These are phyloP conservation scores for Rubia peregrina DNA, from an alignment of 305 asterid genomes.

Conservation along the genomic window DNA sequence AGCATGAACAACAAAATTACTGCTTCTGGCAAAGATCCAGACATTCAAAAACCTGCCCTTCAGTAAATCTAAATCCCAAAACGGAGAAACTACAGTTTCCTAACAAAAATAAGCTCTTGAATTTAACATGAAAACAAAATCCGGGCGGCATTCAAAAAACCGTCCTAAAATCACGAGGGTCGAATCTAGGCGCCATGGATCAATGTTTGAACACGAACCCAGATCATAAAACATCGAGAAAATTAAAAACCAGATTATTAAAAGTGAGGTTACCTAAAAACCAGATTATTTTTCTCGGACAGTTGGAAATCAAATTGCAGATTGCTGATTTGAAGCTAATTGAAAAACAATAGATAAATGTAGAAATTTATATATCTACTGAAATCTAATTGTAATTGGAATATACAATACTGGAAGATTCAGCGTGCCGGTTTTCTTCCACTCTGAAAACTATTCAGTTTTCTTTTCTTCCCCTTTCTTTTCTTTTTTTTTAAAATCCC, in stretches of 20 bases:
- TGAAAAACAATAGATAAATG: neutral
- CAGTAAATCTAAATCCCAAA: neutral
- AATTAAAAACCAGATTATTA: conserved; percentile 1
- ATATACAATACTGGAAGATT: neutral
- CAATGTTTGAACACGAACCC: neutral
- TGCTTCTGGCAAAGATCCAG: conserved; percentile 2
- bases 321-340: conserved; percentile 3
- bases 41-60: neutral
- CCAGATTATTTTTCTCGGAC: conserved; percentile 8
- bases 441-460: neutral
- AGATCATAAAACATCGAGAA: conserved; percentile 9
- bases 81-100: neutral
- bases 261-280: neutral
- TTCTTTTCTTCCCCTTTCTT: neutral
- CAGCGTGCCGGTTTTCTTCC: conserved; percentile 2
- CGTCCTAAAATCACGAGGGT: neutral
- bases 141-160: neutral
- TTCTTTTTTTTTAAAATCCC: neutral
- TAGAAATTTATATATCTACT: neutral
- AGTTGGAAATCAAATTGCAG: conserved; percentile 1
- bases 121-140: neutral
- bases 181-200: conserved; percentile 7
- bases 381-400: neutral
- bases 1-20: neutral
- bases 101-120: neutral